These are phyloP conservation scores for Alternaria sp. DNA, from an alignment of 2,329 filamentous ascomycete genomes.

Conservation along the genomic window DNA sequence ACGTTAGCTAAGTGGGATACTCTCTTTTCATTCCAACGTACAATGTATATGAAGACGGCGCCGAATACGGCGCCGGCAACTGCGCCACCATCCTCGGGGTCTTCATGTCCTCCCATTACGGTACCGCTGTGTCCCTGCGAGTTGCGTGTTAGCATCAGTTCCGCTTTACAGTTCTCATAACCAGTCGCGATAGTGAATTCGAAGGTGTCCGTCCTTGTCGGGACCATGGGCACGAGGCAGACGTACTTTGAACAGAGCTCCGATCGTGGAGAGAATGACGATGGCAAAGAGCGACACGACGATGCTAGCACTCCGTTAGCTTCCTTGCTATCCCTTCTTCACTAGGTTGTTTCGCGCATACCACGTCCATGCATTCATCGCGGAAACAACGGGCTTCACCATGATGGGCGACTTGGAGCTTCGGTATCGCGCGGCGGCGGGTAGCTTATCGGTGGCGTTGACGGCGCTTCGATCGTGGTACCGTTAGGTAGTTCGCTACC, in stretches of 20 bases:
- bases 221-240: neutral
- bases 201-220: neutral
- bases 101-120: constrained; percentile 76
- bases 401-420: constrained; percentile 57
- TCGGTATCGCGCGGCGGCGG: constrained; percentile 13
- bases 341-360: constrained; percentile 55
- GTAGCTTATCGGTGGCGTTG: constrained; percentile 17
- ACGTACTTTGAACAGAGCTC: constrained; percentile 74
- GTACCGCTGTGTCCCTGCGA: constrained; percentile 73
- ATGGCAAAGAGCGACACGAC: constrained; percentile 70
- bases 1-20: neutral
- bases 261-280: constrained; percentile 68
- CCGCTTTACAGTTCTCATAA: neutral
- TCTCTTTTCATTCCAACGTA: constrained; percentile 61
- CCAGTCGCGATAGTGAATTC: neutral
- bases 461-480: constrained; percentile 11
- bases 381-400: constrained; percentile 97
- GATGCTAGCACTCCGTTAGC: constrained; percentile 63
- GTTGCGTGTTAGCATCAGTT: constrained; percentile 24
- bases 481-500: neutral
- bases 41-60: constrained; percentile 86
- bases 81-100: constrained; percentile 73
- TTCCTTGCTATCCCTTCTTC: neutral
- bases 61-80: constrained; percentile 87
- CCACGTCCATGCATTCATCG: constrained; percentile 95